phyloP scores from a whole-genome alignment of 345 rosid genomes.

The Aquilaria sinensis region DNA sequence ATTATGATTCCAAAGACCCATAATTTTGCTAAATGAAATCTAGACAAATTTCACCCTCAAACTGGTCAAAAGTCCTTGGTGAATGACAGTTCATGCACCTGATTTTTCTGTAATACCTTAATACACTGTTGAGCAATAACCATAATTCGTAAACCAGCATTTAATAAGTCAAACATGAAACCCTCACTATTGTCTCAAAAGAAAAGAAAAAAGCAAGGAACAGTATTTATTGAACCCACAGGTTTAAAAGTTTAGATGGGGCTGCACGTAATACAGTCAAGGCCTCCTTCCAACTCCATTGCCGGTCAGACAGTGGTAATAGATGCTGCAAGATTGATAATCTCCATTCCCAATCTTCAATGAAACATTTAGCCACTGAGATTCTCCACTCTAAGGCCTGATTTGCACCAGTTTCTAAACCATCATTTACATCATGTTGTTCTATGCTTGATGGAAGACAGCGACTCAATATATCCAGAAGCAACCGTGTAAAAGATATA shows the following conservation, averaged over 20 bases:
- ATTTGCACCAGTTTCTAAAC: constrained; percentile 43
- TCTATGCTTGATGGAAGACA: constrained; percentile 58
- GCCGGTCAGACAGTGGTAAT: constrained; percentile 81
- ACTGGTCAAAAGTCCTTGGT: too few species aligned
- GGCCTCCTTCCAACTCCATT: constrained; percentile 93
- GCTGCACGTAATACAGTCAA: constrained; percentile 83
- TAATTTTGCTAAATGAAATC: too few species aligned
- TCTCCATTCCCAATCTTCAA: constrained; percentile 98
- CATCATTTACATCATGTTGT: constrained; percentile 51
- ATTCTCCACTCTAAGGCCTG: constrained; percentile 95
- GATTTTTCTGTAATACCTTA: not conserved
- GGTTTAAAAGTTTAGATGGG: constrained; percentile 87
- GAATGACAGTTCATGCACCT: too few species aligned
- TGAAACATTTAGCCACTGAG: constrained; percentile 54
- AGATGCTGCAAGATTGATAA: constrained; percentile 86
- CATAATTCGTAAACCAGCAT: not conserved
- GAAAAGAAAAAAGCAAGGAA: constrained; percentile 7
- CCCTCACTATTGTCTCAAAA: not conserved
- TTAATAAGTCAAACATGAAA: constrained; percentile 10
- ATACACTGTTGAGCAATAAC: too few species aligned
- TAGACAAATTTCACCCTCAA: too few species aligned
- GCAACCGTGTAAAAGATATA: constrained; percentile 65
- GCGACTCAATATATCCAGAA: constrained; percentile 60
- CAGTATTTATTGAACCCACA: constrained; percentile 44
- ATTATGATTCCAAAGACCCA: too few species aligned